Evolutionary conservation across 805 yeast genomes (phyloP).

Genomic region (Wickerhamomyces xylosicus): DNA sequence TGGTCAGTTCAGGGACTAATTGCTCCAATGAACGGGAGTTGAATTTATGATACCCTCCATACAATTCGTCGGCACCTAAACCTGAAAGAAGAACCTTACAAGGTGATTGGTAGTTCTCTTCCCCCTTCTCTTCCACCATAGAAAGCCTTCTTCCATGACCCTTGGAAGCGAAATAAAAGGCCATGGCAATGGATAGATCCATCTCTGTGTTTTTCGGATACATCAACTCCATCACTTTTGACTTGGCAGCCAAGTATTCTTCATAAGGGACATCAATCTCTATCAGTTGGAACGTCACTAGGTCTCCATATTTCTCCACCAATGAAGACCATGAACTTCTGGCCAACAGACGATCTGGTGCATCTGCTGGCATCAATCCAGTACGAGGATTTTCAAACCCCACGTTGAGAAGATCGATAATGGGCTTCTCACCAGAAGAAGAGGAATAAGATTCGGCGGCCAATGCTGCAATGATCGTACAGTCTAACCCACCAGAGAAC

Average conservation of each 20-base stretch:
- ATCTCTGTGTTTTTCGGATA: conserved; percentile 83
- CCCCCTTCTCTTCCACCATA: conserved; percentile 7
- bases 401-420: conserved; percentile 77
- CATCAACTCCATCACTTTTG: conserved; percentile 54
- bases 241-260: conserved; percentile 42
- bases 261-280: conserved; percentile 69
- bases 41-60: conserved; percentile 92
- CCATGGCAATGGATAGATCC: conserved; percentile 93
- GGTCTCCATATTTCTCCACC: conserved; percentile 24
- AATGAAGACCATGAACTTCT: conserved; percentile 49
- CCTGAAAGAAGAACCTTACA: conserved; percentile 81
- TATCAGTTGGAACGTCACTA: conserved; percentile 36
- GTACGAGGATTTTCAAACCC: conserved; percentile 89
- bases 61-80: conserved; percentile 92
- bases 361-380: conserved; percentile 41
- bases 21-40: conserved; percentile 31
- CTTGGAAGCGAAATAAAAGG: conserved; percentile 83
- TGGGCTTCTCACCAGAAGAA: conserved; percentile 10
- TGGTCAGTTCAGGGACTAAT: conserved; percentile 48
- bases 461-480: conserved; percentile 67
- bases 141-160: conserved; percentile 29
- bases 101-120: conserved; percentile 30
- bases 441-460: conserved; percentile 24
- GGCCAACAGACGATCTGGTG: conserved; percentile 82
- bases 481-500: conserved; percentile 94